A percentile compares a stretch with the other conserved stretches of the same genome.
Evolutionary conservation across 2,329 filamentous ascomycete genomes (phyloP).

Genomic region (Chaetomiaceae sp.): DNA sequence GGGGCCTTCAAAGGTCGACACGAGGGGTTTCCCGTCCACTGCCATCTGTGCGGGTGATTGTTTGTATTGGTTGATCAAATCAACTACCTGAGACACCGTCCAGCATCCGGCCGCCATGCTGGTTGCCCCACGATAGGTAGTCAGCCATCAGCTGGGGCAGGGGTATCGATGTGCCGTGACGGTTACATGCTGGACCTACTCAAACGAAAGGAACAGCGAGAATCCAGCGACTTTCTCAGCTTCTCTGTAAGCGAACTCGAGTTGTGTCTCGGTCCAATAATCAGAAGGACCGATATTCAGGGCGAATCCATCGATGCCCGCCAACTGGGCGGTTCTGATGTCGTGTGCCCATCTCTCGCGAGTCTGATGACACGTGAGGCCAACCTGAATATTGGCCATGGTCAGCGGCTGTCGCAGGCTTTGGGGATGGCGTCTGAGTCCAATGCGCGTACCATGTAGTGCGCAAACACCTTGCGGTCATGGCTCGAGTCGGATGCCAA

Average conservation of each 20-base stretch:
- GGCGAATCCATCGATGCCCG: constrained; percentile 40
- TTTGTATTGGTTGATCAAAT: constrained; percentile 37
- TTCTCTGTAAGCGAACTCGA: constrained; percentile 32
- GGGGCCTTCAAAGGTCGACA: constrained; percentile 50
- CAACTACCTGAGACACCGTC: constrained; percentile 23
- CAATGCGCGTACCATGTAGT: constrained; percentile 25
- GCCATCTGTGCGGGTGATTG: constrained; percentile 37
- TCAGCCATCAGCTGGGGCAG: constrained; percentile 1
- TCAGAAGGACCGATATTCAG: constrained; percentile 37
- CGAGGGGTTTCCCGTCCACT: constrained; percentile 39
- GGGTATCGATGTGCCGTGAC: too few species aligned
- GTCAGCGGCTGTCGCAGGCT: background rate
- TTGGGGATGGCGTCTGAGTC: too few species aligned
- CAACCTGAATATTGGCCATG: constrained; percentile 24
- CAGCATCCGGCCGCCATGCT: constrained; percentile 29
- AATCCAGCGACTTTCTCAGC: constrained; percentile 31
- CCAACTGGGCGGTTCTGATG: constrained; percentile 32
- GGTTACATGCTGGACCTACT: constrained; percentile 16
- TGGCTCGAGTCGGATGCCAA: background rate
- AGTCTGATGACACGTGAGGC: constrained; percentile 32
- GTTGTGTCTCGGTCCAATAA: constrained; percentile 31
- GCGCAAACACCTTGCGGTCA: constrained; percentile 27
- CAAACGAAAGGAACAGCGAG: constrained; percentile 35
- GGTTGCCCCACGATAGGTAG: constrained; percentile 13
- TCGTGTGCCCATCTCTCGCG: constrained; percentile 32